phyloP scores from a whole-genome alignment of 768 basidiomycete genomes.

The Suillus alpinus region DNA sequence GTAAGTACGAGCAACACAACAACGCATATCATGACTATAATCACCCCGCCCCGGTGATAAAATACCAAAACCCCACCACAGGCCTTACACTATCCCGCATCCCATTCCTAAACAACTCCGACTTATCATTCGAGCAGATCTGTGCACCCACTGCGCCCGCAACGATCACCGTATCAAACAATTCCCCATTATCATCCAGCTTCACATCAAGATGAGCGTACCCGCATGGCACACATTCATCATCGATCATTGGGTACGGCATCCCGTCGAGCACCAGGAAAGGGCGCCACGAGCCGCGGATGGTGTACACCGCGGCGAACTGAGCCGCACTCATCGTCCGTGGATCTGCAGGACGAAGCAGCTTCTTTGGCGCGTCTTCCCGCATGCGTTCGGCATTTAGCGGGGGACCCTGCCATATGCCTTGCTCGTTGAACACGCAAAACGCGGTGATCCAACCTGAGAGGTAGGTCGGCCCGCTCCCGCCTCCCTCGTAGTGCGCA shows the following conservation, averaged over 20 bases:
- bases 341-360: slow-evolving; percentile 28
- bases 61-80: slow-evolving; percentile 33
- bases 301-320: slow-evolving; percentile 29
- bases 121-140: slow-evolving; percentile 30
- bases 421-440: slow-evolving; percentile 31
- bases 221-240: slow-evolving; percentile 28
- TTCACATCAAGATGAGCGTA: slow-evolving; percentile 28
- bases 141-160: slow-evolving; percentile 31
- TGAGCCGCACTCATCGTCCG: slow-evolving; percentile 23
- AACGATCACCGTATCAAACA: slow-evolving; percentile 26
- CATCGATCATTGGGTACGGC: slow-evolving; percentile 29
- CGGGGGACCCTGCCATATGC: slow-evolving; percentile 32
- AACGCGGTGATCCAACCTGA: slow-evolving; percentile 42
- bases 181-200: slow-evolving; percentile 26
- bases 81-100: slow-evolving; percentile 31
- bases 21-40: neutral
- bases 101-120: slow-evolving; percentile 32
- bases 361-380: slow-evolving; percentile 31
- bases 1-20: neutral
- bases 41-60: slow-evolving; percentile 6
- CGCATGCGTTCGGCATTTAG: slow-evolving; percentile 30
- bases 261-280: slow-evolving; percentile 28
- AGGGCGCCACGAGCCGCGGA: slow-evolving; percentile 20
- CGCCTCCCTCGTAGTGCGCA: slow-evolving; percentile 21
- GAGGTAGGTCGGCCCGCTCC: slow-evolving; percentile 30